phyloP scores from a whole-genome alignment of 257 asterid species.

The Parsonsia alboflavescens region DNA sequence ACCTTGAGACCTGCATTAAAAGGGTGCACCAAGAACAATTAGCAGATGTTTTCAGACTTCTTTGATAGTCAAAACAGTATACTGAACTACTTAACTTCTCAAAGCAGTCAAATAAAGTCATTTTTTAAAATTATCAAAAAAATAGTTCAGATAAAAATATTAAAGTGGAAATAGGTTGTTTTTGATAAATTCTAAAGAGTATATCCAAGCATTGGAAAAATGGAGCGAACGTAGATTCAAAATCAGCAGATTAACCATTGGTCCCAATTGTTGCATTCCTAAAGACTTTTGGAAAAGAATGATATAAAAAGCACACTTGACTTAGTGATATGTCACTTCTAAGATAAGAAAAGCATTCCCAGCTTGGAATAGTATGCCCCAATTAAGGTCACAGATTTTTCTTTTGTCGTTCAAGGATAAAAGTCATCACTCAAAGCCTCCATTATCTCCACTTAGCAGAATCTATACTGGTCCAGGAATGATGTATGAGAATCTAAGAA shows the following conservation, averaged over 20 bases:
- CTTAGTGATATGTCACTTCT: not conserved
- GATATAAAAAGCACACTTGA: not conserved
- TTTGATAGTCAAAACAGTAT: not conserved
- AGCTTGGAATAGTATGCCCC: not conserved
- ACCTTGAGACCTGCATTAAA: constrained; percentile 82
- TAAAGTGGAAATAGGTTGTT: not conserved
- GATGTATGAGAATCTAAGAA: not conserved
- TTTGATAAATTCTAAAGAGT: not conserved
- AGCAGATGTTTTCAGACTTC: not conserved
- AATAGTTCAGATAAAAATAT: not conserved
- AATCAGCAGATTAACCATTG: not conserved
- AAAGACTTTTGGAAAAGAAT: not conserved
- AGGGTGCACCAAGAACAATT: constrained; percentile 11
- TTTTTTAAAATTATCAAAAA: not conserved
- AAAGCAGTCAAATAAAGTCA: not conserved
- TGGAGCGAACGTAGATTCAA: not conserved
- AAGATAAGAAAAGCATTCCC: not conserved
- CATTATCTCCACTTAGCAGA: not conserved
- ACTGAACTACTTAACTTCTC: not conserved
- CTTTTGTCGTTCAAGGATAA: not conserved
- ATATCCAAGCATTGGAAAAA: not conserved
- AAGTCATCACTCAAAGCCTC: not conserved
- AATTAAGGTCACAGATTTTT: not conserved
- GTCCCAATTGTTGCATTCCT: not conserved
- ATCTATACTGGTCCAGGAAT: not conserved